These are phyloP conservation scores for Microcyclosporella mali DNA, from an alignment of 2,329 filamentous ascomycete genomes.

Conservation along the genomic window DNA sequence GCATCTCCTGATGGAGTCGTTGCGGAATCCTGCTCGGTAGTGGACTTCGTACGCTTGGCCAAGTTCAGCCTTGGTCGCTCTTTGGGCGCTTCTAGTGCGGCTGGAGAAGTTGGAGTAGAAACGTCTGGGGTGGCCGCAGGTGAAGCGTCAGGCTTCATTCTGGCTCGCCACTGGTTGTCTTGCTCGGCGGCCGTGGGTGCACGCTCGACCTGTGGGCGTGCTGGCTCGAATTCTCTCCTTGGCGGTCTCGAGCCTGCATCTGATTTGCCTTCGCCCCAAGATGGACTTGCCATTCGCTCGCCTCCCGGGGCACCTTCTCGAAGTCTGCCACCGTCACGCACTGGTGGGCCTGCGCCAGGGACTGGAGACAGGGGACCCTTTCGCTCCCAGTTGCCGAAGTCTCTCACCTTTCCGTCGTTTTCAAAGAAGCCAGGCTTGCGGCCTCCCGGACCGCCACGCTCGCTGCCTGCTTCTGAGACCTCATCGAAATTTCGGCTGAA, in stretches of 20 bases:
- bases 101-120: constrained; percentile 69
- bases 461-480: constrained; percentile 47
- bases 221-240: constrained; percentile 66
- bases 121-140: constrained; percentile 64
- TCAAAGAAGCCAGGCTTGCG: constrained; percentile 62
- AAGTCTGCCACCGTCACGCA: constrained; percentile 53
- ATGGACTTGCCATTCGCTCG: constrained; percentile 54
- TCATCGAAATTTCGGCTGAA: constrained; percentile 31
- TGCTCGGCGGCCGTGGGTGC: constrained; percentile 81
- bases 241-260: constrained; percentile 76
- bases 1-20: constrained; percentile 48
- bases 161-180: constrained; percentile 86
- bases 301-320: constrained; percentile 53
- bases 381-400: constrained; percentile 89
- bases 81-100: constrained; percentile 50
- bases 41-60: constrained; percentile 82
- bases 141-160: constrained; percentile 76
- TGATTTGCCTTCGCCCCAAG: constrained; percentile 64
- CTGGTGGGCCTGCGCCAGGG: constrained; percentile 37
- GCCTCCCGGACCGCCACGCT: constrained; percentile 46
- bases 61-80: constrained; percentile 79
- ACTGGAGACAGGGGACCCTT: constrained; percentile 80
- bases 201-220: constrained; percentile 58
- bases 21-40: constrained; percentile 51
- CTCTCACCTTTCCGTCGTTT: constrained; percentile 67